A percentile compares a stretch with the other conserved stretches of the same genome.
These are phyloP conservation scores for Penicillium salamii DNA, from an alignment of 495 filamentous ascomycete species.

Conservation along the genomic window DNA sequence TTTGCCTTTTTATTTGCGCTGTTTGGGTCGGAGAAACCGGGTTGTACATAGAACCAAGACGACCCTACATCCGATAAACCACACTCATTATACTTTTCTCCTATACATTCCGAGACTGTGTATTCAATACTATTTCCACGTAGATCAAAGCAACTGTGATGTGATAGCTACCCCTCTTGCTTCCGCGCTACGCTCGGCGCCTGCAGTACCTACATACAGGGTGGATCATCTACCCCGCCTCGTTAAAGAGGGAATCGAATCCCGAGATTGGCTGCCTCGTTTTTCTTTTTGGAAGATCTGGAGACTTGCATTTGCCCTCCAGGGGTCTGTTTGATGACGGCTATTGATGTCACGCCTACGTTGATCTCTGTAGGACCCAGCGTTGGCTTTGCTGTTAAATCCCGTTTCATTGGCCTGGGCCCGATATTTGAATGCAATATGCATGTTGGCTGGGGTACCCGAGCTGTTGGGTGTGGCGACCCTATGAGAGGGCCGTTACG, in stretches of 20 bases:
- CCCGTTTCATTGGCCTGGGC: not conserved
- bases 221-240: constrained; percentile 4
- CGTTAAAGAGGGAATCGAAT: not conserved
- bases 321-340: constrained; percentile 1
- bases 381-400: not conserved
- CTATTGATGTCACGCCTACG: constrained; percentile 24
- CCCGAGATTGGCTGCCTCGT: not conserved
- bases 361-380: constrained; percentile 2
- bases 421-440: not conserved
- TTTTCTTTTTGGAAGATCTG: not conserved
- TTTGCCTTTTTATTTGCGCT: not conserved
- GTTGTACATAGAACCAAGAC: constrained; percentile 22
- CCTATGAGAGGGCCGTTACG: constrained; percentile 1
- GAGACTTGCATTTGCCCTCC: not conserved
- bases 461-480: constrained; percentile 1
- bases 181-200: not conserved
- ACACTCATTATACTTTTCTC: constrained; percentile 6
- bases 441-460: constrained; percentile 5
- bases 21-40: constrained; percentile 9
- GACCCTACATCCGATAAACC: constrained; percentile 11
- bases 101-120: not conserved
- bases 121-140: constrained; percentile 7
- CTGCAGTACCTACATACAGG: not conserved
- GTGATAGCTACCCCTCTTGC: constrained; percentile 7
- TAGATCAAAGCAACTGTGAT: constrained; percentile 2